These are phyloP conservation scores for Fusarium buharicum DNA, from an alignment of 2,329 filamentous ascomycete species.

Conservation along the genomic window DNA sequence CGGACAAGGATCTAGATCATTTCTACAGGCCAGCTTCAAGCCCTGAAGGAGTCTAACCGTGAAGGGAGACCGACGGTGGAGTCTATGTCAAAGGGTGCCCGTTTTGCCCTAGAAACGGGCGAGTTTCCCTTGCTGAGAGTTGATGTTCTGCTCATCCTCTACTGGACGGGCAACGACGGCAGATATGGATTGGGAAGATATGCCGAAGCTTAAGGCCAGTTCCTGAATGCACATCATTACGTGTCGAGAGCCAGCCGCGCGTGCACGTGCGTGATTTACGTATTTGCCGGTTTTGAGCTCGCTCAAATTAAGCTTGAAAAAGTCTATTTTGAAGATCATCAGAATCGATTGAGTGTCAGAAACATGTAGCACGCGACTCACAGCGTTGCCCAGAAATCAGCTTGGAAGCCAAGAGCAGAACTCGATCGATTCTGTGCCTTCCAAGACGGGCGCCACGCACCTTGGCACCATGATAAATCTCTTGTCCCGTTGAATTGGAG, in stretches of 20 bases:
- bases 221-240: too few species aligned
- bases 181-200: too few species aligned
- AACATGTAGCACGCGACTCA: conserved; percentile 17
- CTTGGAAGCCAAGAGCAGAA: conserved; percentile 5
- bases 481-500: conserved; percentile 15
- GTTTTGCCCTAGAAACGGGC: conserved; percentile 1
- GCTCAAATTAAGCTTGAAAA: too few species aligned
- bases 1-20: conserved; percentile 15
- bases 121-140: background rate
- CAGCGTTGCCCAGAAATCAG: conserved; percentile 22
- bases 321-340: too few species aligned
- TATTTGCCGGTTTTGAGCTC: too few species aligned
- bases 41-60: conserved; percentile 20
- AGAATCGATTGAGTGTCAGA: too few species aligned
- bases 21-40: background rate
- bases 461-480: conserved; percentile 19
- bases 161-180: too few species aligned
- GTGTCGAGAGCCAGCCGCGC: too few species aligned
- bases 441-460: conserved; percentile 12
- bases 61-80: conserved; percentile 33
- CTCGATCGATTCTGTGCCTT: conserved; percentile 2
- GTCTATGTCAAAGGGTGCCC: background rate
- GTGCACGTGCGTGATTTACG: too few species aligned
- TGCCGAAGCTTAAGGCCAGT: too few species aligned
- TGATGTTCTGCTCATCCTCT: background rate